Evolutionary conservation across 1,139 yeast genomes (phyloP).

Genomic region (Kurtzmaniella quercitrusa): DNA sequence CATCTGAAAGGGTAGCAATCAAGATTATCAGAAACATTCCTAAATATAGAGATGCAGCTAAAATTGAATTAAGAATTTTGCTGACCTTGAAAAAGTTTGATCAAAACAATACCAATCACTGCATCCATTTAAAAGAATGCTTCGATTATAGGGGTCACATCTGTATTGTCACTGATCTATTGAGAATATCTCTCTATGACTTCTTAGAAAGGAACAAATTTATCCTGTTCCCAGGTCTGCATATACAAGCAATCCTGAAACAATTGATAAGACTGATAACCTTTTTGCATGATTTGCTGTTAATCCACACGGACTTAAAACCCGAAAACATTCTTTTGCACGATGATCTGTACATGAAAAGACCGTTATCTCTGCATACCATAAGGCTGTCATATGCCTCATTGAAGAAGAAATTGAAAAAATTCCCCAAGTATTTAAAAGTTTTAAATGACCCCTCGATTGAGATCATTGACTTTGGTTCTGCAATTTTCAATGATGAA

Average conservation of each 20-base stretch:
- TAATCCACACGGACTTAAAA: constrained; percentile 91
- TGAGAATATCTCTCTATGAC: constrained; percentile 84
- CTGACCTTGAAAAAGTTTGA: constrained; percentile 79
- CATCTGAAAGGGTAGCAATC: constrained; percentile 73
- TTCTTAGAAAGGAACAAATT: constrained; percentile 76
- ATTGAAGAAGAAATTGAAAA: constrained; percentile 21
- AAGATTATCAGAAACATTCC: constrained; percentile 83
- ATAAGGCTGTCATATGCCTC: constrained; percentile 29
- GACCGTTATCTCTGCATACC: constrained; percentile 31
- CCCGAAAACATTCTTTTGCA: constrained; percentile 89
- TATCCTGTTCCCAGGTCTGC: constrained; percentile 74
- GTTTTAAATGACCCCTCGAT: constrained; percentile 76
- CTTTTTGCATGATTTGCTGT: constrained; percentile 80
- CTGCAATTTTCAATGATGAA: constrained; percentile 91
- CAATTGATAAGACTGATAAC: constrained; percentile 85
- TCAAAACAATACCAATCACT: constrained; percentile 61
- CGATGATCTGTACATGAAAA: constrained; percentile 47
- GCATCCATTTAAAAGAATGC: constrained; percentile 81
- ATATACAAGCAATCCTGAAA: constrained; percentile 82
- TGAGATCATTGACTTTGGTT: constrained; percentile 92
- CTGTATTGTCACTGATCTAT: constrained; percentile 85
- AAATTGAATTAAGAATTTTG: constrained; percentile 73
- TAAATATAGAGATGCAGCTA: constrained; percentile 80
- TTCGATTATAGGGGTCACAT: constrained; percentile 93
- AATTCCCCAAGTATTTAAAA: constrained; percentile 38